Conservation (phyloP, 2,329 filamentous ascomycete species). For the Arthrobotrys sphaeroides region DNA sequence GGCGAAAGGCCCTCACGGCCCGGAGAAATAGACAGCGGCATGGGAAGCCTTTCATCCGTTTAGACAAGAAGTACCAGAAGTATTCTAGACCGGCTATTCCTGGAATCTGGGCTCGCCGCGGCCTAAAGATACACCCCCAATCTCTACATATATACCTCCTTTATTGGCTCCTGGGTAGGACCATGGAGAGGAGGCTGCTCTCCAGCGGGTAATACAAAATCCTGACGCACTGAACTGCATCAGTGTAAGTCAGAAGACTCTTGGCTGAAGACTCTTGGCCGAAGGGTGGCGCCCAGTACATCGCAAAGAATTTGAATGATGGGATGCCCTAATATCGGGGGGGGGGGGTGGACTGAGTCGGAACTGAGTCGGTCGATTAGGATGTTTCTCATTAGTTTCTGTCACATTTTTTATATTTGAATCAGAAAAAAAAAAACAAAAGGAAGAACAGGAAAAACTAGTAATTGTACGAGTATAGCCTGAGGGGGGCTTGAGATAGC, state of each 20-base stretch:
- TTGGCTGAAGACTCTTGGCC: constrained; percentile 5
- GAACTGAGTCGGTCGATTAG: background rate
- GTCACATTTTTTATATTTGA: constrained; percentile 33
- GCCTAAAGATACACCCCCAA: background rate
- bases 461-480: constrained; percentile 22
- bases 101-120: background rate
- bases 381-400: constrained; percentile 8
- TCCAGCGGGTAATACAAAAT: constrained; percentile 27
- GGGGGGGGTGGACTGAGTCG: no score
- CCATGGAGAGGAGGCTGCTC: constrained; percentile 1
- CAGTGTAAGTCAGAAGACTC: background rate
- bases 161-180: constrained; percentile 8
- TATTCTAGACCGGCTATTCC: constrained; percentile 12
- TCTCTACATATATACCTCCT: background rate
- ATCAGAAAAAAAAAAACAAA: no score
- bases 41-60: background rate
- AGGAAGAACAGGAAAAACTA: no score
- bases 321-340: background rate
- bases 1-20: constrained; percentile 6
- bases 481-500: background rate
- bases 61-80: background rate
- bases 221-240: background rate
- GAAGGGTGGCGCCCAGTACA: background rate
- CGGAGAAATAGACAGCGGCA: background rate
- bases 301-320: background rate